Percentiles rank a stretch among this genome's conserved stretches.
Evolutionary conservation across 2,329 filamentous ascomycete species (phyloP).

Genomic region (Ophiostoma sp.): DNA sequence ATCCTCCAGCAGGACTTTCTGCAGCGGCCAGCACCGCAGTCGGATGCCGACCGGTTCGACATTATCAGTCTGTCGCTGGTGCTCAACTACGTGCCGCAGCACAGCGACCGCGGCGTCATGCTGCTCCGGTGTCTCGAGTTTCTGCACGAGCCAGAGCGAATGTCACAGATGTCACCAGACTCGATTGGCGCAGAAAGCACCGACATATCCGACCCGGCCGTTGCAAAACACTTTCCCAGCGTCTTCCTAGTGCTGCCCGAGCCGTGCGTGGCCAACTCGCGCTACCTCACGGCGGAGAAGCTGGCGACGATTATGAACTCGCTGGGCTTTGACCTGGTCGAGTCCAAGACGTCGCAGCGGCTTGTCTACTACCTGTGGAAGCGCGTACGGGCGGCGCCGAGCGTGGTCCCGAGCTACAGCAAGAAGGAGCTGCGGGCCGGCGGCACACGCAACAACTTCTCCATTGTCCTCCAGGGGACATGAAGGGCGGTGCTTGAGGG

Average conservation of each 20-base stretch:
- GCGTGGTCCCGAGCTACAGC: slow-evolving; percentile 42
- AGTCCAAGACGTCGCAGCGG: slow-evolving; percentile 72
- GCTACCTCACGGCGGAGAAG: slow-evolving; percentile 72
- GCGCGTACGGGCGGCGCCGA: slow-evolving; percentile 34
- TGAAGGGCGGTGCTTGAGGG: neutral
- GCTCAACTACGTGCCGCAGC: slow-evolving; percentile 85
- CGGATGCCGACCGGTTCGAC: slow-evolving; percentile 66
- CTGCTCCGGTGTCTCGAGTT: slow-evolving; percentile 69
- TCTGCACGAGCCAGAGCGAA: slow-evolving; percentile 42
- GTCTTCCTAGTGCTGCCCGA: slow-evolving; percentile 87
- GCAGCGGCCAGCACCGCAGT: slow-evolving; percentile 67
- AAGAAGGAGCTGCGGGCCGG: slow-evolving; percentile 78
- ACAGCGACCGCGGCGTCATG: slow-evolving; percentile 75
- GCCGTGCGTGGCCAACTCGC: slow-evolving; percentile 82
- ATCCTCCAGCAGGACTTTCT: slow-evolving; percentile 94
- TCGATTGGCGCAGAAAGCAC: slow-evolving; percentile 18
- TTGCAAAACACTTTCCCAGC: slow-evolving; percentile 50
- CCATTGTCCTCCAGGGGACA: slow-evolving; percentile 58
- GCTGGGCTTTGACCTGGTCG: slow-evolving; percentile 63
- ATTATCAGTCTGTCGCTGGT: slow-evolving; percentile 89
- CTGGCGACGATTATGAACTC: slow-evolving; percentile 68
- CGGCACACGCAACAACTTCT: slow-evolving; percentile 80
- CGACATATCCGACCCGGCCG: slow-evolving; percentile 18
- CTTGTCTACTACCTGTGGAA: slow-evolving; percentile 87
- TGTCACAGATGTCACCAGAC: neutral